A percentile compares a stretch with the other conserved stretches of the same genome.
phyloP scores from a whole-genome alignment of 768 basidiomycete species.

The Suillus luteus region DNA sequence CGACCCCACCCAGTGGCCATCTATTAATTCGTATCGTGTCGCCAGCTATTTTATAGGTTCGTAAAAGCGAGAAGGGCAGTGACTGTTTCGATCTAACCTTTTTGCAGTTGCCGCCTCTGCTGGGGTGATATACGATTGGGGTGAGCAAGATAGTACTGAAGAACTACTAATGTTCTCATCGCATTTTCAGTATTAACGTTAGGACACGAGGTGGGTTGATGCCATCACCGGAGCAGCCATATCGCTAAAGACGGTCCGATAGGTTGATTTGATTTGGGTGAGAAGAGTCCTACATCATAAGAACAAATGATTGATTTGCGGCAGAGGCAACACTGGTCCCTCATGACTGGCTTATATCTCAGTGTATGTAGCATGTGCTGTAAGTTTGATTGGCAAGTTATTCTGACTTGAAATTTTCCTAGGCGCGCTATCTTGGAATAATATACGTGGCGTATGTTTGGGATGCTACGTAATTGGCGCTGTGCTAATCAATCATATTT shows the following conservation, averaged over 20 bases:
- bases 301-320: background rate
- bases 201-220: background rate
- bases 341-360: conserved; percentile 1
- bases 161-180: background rate
- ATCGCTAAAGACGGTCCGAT: background rate
- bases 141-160: background rate
- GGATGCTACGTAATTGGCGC: background rate
- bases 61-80: background rate
- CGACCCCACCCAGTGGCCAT: background rate
- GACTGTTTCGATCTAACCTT: background rate
- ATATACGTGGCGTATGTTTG: background rate
- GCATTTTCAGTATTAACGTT: background rate
- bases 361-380: background rate
- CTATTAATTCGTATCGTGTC: background rate
- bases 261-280: conserved; percentile 6
- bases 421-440: conserved; percentile 5
- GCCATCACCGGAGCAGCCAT: background rate
- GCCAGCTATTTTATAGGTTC: background rate
- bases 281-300: background rate
- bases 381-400: background rate
- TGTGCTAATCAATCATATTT: background rate
- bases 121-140: background rate
- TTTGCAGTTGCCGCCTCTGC: background rate
- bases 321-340: conserved; percentile 1
- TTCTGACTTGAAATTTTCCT: background rate